Evolutionary conservation across 257 asterid species (phyloP), one percentile per base, ranked within the genome.

Genomic region (Solanum raphanifolium): DNA sequence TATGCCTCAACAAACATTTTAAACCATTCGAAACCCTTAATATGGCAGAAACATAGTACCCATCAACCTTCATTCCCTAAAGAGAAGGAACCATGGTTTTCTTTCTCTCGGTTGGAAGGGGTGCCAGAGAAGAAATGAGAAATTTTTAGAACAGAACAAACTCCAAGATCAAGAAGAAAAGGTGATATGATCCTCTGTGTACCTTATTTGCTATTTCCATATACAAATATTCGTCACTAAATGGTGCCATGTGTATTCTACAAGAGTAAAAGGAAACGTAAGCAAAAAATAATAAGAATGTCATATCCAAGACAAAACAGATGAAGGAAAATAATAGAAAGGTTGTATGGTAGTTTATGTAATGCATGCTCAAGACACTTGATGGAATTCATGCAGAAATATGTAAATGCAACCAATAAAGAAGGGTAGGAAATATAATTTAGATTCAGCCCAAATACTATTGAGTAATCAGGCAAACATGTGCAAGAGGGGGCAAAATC

Each of bases 201-300:
- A 94, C 99, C 98, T 97, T 97, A 90, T 95, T 97, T 18, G 99
- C 99, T 89, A 97, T 92, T 94, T 97, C 99, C 85, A 90, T 89
- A 88, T 91, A 97, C 25, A 97, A 91, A 89, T 92, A 96, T 89
- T 97, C 99, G 88, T 97, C 99, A 69, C 98, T 95, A 93, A 97
- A 97, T 81, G 99, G 99, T 15, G 99, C 99, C 99, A 96, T 94
- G 86, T 97, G 98, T 92, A 97, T 94, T 93, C 99, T 97, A 89
- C 94, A 92, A 88, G 86, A 89, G 88, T 68, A 91, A 89, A 90
- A 84, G 87, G 78, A 55, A 78, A 84, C 2, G 9, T 81, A 81
- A 81, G 68, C 39, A 46, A 46, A 46, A 81, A 81, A 48, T 43
- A 18, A 31, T 29, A 46, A 43, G 52, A 36, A 79, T 84, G 58